Conservation (phyloP, 2,329 filamentous ascomycete genomes). For the Colletotrichum sp. region DNA sequence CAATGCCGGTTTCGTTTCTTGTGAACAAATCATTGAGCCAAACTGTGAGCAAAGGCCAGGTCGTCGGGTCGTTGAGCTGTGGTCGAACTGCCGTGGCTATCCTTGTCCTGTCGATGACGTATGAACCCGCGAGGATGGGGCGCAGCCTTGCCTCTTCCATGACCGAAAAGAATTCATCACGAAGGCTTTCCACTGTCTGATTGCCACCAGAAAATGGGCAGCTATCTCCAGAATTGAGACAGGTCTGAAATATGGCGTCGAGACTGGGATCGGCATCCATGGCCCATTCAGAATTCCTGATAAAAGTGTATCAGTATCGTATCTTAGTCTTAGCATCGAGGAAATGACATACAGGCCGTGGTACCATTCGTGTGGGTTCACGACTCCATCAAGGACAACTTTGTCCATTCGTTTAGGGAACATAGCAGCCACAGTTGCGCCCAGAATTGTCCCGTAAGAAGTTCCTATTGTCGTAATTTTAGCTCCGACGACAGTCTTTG, state of each 20-base stretch:
- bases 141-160: not conserved
- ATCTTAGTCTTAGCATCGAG: not conserved
- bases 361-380: not conserved
- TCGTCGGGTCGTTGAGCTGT: not conserved
- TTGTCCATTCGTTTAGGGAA: not conserved
- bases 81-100: not conserved
- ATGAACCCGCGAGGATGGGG: not conserved
- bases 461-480: accelerated
- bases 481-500: not conserved
- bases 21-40: not conserved
- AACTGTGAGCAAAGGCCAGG: not conserved
- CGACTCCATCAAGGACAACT: not conserved
- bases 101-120: not conserved
- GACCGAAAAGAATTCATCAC: not conserved
- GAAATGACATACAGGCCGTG: not conserved
- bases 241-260: not conserved
- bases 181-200: not conserved
- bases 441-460: not conserved
- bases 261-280: not conserved
- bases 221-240: not conserved
- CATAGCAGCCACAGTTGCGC: not conserved
- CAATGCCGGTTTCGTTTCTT: not conserved
- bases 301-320: not conserved
- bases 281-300: not conserved
- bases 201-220: not conserved